Conservation (phyloP, 116 monocot species). For the Papilionanthe hybrid region DNA sequence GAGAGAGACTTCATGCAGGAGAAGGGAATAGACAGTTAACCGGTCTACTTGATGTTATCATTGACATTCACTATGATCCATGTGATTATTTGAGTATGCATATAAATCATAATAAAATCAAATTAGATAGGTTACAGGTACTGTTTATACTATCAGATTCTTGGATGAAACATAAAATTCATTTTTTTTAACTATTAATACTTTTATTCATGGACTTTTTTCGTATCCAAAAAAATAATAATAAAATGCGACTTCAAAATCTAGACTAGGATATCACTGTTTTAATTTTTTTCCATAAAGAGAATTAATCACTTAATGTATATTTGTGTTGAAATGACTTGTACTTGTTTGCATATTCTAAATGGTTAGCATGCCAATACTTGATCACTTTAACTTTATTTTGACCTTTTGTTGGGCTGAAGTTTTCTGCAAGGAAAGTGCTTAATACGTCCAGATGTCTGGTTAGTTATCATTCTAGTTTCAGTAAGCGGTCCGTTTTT, state of each 20-base stretch:
- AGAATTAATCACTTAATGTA: background rate
- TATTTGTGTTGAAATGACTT: background rate
- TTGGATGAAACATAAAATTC: too few species aligned
- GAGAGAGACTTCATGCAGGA: too few species aligned
- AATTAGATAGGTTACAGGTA: too few species aligned
- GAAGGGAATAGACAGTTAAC: too few species aligned
- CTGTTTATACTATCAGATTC: too few species aligned
- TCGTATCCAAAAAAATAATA: background rate
- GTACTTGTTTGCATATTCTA: background rate
- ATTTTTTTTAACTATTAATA: background rate
- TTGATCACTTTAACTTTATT: background rate
- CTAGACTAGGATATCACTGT: background rate
- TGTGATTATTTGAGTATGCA: too few species aligned
- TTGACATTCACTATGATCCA: too few species aligned
- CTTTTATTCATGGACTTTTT: background rate
- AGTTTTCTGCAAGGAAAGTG: background rate
- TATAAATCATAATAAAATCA: too few species aligned
- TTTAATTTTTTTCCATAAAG: background rate
- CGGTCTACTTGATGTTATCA: too few species aligned
- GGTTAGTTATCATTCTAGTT: background rate
- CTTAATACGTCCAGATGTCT: background rate
- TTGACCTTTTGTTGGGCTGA: background rate
- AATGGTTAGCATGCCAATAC: background rate
- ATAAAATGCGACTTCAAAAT: background rate
- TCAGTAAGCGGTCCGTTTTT: background rate